Percentiles rank a stretch among this genome's conserved stretches.
Evolutionary conservation across 441 rosid species (phyloP).

Genomic region (Adansonia madagascariensis): DNA sequence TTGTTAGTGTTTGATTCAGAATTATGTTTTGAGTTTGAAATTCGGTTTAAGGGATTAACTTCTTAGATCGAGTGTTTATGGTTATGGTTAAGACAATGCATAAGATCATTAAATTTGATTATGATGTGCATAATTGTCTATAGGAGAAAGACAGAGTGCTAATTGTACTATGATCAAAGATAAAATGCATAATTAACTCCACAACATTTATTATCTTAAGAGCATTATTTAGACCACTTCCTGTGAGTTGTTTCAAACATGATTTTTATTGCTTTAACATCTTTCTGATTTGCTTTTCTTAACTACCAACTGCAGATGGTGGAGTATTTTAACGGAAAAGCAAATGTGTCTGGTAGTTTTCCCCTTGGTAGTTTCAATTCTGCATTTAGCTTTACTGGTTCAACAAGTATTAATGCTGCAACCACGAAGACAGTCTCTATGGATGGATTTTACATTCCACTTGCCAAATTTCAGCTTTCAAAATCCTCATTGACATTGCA

Average conservation of each 20-base stretch:
- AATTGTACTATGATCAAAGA: background rate
- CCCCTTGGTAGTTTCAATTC: conserved; percentile 69
- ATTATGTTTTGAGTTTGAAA: background rate
- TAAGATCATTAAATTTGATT: background rate
- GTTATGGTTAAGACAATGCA: background rate
- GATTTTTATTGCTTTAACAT: background rate
- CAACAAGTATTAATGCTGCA: conserved; percentile 56
- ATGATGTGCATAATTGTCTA: background rate
- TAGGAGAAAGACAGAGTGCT: background rate
- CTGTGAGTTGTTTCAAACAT: background rate
- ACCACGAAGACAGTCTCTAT: conserved; percentile 60
- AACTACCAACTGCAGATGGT: conserved; percentile 48
- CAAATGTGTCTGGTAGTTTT: conserved; percentile 45
- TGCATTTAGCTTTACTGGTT: conserved; percentile 68
- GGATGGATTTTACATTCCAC: conserved; percentile 62
- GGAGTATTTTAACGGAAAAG: conserved; percentile 55
- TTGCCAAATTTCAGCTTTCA: conserved; percentile 55
- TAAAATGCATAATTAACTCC: background rate
- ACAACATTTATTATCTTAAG: background rate
- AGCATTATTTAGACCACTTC: background rate
- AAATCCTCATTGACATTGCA: conserved; percentile 45
- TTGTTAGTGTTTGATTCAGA: background rate
- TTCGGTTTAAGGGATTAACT: background rate
- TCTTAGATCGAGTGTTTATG: background rate
- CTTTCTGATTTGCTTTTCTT: conserved; percentile 25